These are phyloP conservation scores for Myochromella boudieri DNA, from an alignment of 768 basidiomycete genomes.

Conservation along the genomic window DNA sequence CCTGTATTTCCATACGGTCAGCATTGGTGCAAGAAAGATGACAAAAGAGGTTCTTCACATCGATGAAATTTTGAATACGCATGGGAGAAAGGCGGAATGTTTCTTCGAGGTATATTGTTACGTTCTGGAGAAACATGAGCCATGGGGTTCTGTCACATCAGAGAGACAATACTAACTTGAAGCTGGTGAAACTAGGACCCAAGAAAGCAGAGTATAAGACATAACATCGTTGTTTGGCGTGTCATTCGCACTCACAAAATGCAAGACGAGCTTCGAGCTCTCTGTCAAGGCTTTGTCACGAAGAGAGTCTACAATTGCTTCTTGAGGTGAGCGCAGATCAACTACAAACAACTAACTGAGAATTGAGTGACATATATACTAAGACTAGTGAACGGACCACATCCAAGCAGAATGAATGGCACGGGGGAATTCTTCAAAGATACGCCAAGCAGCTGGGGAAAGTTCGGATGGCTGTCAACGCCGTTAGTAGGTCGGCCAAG, in stretches of 20 bases:
- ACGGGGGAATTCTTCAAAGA: conserved; percentile 7
- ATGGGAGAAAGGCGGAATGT: not conserved
- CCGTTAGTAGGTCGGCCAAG: not conserved
- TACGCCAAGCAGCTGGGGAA: conserved; percentile 13
- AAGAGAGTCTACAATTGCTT: conserved; percentile 6
- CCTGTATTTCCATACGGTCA: conserved; percentile 1
- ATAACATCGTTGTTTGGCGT: not conserved
- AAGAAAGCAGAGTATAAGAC: not conserved
- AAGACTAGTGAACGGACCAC: not conserved
- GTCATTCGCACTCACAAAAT: conserved; percentile 3
- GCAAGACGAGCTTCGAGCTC: conserved; percentile 9
- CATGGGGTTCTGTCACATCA: not conserved
- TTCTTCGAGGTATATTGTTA: conserved; percentile 1
- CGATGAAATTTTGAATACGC: conserved; percentile 5
- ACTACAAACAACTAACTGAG: too few relatives aligned
- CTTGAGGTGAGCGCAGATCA: conserved; percentile 6
- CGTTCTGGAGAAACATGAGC: not conserved
- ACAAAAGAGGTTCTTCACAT: not conserved
- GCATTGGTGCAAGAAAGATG: not conserved
- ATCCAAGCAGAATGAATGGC: conserved; percentile 11
- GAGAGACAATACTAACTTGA: not conserved
- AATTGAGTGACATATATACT: not conserved
- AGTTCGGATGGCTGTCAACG: conserved; percentile 12
- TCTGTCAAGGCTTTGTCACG: not conserved
- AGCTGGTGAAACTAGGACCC: conserved; percentile 9